Conservation (phyloP, 2,329 filamentous ascomycete genomes). For the Cordyceps tenuipes region DNA sequence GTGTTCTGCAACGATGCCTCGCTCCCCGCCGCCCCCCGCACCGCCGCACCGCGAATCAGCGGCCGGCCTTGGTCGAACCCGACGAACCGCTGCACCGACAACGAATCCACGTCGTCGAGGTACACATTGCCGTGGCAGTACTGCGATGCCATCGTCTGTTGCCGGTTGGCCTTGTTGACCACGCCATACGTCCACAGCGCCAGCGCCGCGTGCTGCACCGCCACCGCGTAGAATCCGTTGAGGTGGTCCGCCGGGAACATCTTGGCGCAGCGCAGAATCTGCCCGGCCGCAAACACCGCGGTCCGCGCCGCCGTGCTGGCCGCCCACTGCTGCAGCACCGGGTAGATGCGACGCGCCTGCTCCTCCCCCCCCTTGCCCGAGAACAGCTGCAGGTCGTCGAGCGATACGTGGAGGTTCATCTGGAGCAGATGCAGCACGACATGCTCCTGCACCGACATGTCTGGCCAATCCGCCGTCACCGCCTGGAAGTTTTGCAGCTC, state of each 20-base stretch:
- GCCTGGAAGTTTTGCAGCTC: constrained; percentile 42
- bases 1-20: constrained; percentile 46
- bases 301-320: constrained; percentile 46
- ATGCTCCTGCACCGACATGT: constrained; percentile 37
- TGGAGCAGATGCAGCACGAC: constrained; percentile 47
- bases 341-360: constrained; percentile 52
- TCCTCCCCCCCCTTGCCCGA: constrained; percentile 60
- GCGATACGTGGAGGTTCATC: constrained; percentile 55
- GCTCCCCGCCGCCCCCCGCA: constrained; percentile 18
- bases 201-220: constrained; percentile 59
- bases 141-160: constrained; percentile 25
- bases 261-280: constrained; percentile 54
- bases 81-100: constrained; percentile 49
- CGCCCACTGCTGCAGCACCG: constrained; percentile 51
- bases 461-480: constrained; percentile 33
- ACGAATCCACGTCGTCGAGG: constrained; percentile 48
- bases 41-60: constrained; percentile 33
- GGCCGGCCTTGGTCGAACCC: constrained; percentile 45
- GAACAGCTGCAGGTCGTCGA: constrained; percentile 59
- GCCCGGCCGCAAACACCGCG: constrained; percentile 60
- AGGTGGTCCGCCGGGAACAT: constrained; percentile 44
- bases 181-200: constrained; percentile 64
- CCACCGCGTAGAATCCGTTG: constrained; percentile 59
- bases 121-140: constrained; percentile 34
- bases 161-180: constrained; percentile 34